Evolutionary conservation across 768 basidiomycete species (phyloP), one percentile per base, ranked within the genome.

Genomic region (Russula olivacea): DNA sequence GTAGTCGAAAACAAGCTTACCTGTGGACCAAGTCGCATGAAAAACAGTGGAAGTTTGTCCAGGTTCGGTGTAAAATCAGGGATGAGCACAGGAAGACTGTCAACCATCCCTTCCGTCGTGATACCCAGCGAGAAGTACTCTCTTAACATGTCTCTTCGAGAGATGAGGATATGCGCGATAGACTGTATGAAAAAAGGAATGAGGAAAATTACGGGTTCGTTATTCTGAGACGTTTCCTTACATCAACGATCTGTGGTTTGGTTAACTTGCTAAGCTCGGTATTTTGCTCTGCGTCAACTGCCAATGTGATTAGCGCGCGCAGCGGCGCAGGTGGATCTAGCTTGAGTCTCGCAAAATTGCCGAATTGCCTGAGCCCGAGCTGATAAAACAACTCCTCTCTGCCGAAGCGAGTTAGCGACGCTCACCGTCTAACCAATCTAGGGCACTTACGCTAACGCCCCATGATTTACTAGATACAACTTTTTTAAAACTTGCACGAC

Each of bases 311-410:
- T 55, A 98, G 77, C 12, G 81, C 81, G 2, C 79, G 80, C 17
- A 98, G 71, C 0, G 84, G 76, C 0, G 93, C 92, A 3, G 95
- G 78, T 1, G 96, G 95, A 40, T 94, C 87, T 2, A 98, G 79
- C 65, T 86, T 87, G 55, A 98, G 75, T 23, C 84, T 80, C 63
- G 83, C 80, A 65, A 89, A 83, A 64, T 89, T 82, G 2, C 94
- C 92, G 69, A 99, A 99, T 72, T 98, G 96, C 19, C 91, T 80
- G 30, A 98, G 75, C 2, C 85, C 92, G 8, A 99, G 81, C 71
- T 99, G 97, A 74, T 97, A 98, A 73, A 98, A 96, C 38, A 97
- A 79, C 68, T 97, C 93, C 70, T 97, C 93, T 0, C 94, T 97
- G 52, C 25, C 14, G n/a, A 45, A 59, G 30, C n/a, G n/a, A 34